A percentile compares a stretch with the other conserved stretches of the same genome.
phyloP scores from a whole-genome alignment of 805 yeast species.

The Clavispora santaluciae region DNA sequence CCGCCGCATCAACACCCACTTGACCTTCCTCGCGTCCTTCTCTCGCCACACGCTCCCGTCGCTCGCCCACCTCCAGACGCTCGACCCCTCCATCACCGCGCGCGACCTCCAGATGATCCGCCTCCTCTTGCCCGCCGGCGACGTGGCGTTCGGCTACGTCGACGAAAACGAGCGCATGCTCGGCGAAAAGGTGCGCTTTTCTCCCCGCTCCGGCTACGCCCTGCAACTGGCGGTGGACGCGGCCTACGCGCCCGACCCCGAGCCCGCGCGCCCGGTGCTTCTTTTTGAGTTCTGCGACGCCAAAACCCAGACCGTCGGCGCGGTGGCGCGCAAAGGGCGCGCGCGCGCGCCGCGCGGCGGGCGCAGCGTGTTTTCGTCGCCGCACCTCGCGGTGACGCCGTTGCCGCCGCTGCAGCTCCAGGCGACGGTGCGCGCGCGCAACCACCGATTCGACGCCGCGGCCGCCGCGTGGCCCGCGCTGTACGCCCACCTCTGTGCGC shows the following conservation, averaged over 20 bases:
- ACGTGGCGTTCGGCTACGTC: conserved; percentile 61
- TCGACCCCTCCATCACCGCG: conserved; percentile 27
- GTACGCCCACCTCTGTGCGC: conserved; percentile 31
- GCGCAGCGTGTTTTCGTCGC: neutral
- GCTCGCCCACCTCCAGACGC: conserved; percentile 30
- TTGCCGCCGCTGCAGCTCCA: conserved; percentile 55
- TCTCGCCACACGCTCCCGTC: conserved; percentile 19
- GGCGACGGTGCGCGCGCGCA: conserved; percentile 55
- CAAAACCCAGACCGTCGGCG: conserved; percentile 43
- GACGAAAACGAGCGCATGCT: conserved; percentile 65
- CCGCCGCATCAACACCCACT: conserved; percentile 25
- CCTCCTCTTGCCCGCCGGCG: conserved; percentile 61
- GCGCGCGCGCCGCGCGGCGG: neutral
- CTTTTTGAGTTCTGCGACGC: conserved; percentile 78
- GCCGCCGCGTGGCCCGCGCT: neutral
- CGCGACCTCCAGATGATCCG: conserved; percentile 63
- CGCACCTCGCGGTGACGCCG: conserved; percentile 35
- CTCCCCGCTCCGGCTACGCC: conserved; percentile 31
- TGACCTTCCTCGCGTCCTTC: conserved; percentile 29
- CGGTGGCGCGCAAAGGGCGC: conserved; percentile 7
- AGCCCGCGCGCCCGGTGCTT: conserved; percentile 46
- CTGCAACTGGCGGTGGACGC: conserved; percentile 35
- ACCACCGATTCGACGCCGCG: conserved; percentile 39
- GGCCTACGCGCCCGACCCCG: conserved; percentile 34
- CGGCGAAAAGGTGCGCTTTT: conserved; percentile 39